A percentile compares a stretch with the other conserved stretches of the same genome.
phyloP scores from a whole-genome alignment of 495 filamentous ascomycete species.

The Cairneyella variabilis region DNA sequence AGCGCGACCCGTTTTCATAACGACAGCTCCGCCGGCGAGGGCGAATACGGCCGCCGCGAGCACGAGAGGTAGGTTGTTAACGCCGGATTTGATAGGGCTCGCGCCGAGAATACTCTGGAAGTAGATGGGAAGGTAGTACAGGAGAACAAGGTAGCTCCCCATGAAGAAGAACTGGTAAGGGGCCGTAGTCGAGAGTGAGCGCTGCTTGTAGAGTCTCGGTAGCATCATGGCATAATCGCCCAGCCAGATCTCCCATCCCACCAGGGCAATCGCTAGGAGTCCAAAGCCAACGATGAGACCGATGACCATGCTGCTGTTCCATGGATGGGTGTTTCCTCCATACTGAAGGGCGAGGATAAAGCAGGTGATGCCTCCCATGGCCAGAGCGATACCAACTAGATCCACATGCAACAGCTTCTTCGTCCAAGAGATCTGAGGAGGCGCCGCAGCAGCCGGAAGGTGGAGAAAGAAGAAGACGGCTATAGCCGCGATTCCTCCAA shows the following conservation, averaged over 20 bases:
- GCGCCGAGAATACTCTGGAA: too few relatives aligned
- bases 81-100: too few relatives aligned
- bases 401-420: slow-evolving; percentile 14
- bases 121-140: too few relatives aligned
- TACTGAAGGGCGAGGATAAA: slow-evolving; percentile 78
- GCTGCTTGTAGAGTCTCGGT: not conserved
- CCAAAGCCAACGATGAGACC: slow-evolving; percentile 64
- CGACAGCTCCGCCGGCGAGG: too few relatives aligned
- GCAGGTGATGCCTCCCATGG: slow-evolving; percentile 59
- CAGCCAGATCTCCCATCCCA: slow-evolving; percentile 54
- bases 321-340: slow-evolving; percentile 69
- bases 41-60: too few relatives aligned
- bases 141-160: too few relatives aligned
- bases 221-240: slow-evolving; percentile 61
- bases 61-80: too few relatives aligned
- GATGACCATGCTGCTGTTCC: slow-evolving; percentile 63
- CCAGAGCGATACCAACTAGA: slow-evolving; percentile 56
- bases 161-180: slow-evolving; percentile 47
- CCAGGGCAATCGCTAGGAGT: slow-evolving; percentile 57
- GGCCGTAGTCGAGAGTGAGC: slow-evolving; percentile 32
- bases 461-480: slow-evolving; percentile 43
- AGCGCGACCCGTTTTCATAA: too few relatives aligned
- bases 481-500: slow-evolving; percentile 45
- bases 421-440: not conserved
- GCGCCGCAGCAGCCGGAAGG: slow-evolving; percentile 38